phyloP scores from a whole-genome alignment of 1,284 basidiomycete genomes.

The Inonotus obliquus region DNA sequence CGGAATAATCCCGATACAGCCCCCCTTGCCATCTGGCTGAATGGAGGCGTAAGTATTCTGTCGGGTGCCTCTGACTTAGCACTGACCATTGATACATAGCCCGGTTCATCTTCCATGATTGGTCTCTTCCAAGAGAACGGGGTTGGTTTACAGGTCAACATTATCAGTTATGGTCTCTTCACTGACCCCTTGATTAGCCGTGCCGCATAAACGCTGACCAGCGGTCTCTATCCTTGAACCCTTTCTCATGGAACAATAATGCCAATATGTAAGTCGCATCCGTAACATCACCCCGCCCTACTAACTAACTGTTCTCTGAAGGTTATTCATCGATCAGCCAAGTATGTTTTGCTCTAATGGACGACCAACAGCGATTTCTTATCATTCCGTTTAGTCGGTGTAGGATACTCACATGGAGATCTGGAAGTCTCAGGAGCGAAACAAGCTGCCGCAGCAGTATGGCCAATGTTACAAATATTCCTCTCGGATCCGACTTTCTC shows the following conservation, averaged over 20 bases:
- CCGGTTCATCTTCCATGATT: conserved; percentile 64
- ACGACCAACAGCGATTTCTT: not conserved
- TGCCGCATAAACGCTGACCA: conserved; percentile 59
- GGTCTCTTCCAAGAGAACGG: conserved; percentile 64
- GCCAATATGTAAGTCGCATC: conserved; percentile 41
- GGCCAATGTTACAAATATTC: conserved; percentile 66
- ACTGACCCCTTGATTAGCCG: conserved; percentile 29
- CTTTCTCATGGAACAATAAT: conserved; percentile 60
- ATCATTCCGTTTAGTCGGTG: conserved; percentile 34
- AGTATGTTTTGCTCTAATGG: conserved; percentile 9
- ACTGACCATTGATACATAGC: conserved; percentile 29
- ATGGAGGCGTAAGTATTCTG: conserved; percentile 47
- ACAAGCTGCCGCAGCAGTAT: conserved; percentile 52
- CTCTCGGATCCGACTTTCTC: conserved; percentile 53
- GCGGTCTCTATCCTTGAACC: conserved; percentile 47
- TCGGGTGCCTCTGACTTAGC: not conserved
- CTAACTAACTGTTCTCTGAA: conserved; percentile 13
- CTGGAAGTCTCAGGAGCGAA: conserved; percentile 45
- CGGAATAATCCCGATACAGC: conserved; percentile 52
- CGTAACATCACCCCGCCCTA: not conserved
- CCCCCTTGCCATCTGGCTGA: conserved; percentile 60
- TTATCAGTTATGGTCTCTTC: not conserved
- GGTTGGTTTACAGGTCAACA: conserved; percentile 19
- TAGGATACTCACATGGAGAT: conserved; percentile 56
- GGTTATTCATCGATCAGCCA: conserved; percentile 56